These are phyloP conservation scores for Talaromyces sp. DNA, from an alignment of 2,329 filamentous ascomycete species.

Conservation along the genomic window DNA sequence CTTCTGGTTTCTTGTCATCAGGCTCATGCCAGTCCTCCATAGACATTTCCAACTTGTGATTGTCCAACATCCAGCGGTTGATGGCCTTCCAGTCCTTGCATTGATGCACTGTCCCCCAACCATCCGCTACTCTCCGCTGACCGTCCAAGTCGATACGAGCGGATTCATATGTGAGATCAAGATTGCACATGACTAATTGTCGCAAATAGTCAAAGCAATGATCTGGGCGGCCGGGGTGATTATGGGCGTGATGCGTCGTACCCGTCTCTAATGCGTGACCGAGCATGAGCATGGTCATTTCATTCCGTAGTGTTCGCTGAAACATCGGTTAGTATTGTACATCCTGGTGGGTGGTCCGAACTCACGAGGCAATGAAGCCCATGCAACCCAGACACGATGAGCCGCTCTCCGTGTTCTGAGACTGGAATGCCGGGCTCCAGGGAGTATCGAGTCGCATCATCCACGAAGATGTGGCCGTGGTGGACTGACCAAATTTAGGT, in stretches of 20 bases:
- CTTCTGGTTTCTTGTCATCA: constrained; percentile 1
- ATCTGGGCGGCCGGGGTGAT: constrained; percentile 6
- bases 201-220: constrained; percentile 11
- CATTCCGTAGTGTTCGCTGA: constrained; percentile 1
- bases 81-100: constrained; percentile 8
- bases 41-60: not conserved
- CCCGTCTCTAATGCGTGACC: constrained; percentile 1
- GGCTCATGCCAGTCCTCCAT: constrained; percentile 8
- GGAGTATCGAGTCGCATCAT: constrained; percentile 4
- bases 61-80: constrained; percentile 3
- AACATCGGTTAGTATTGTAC: too few relatives aligned
- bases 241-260: constrained; percentile 3
- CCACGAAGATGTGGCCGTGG: constrained; percentile 6
- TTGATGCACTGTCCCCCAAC: constrained; percentile 1
- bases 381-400: constrained; percentile 7
- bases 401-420: constrained; percentile 1
- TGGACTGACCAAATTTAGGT: not conserved
- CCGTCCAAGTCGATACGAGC: constrained; percentile 4
- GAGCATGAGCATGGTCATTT: constrained; percentile 10
- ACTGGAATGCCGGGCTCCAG: constrained; percentile 6
- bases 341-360: too few relatives aligned
- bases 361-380: constrained; percentile 8
- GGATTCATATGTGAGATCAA: constrained; percentile 7
- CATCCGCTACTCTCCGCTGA: constrained; percentile 1
- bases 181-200: constrained; percentile 5